Conservation (phyloP, 1,139 yeast species). For the Debaryomyces coudertii region DNA sequence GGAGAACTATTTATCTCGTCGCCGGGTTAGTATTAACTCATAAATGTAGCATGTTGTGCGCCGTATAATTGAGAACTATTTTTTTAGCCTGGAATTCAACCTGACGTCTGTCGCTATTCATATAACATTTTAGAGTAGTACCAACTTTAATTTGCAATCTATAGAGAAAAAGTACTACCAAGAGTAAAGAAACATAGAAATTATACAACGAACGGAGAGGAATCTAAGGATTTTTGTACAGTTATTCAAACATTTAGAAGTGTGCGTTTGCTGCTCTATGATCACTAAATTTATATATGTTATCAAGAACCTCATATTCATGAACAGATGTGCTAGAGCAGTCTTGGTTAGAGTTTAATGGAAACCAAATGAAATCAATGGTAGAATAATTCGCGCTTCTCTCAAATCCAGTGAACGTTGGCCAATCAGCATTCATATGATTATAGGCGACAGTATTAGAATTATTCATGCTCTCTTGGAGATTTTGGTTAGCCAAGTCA, state of each 20-base stretch:
- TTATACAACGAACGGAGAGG: background rate
- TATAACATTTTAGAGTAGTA: background rate
- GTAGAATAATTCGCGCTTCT: slow-evolving; percentile 25
- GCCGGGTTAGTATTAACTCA: too few relatives aligned
- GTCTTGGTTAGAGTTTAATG: slow-evolving; percentile 17
- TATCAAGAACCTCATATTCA: slow-evolving; percentile 41
- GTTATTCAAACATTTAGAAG: slow-evolving; percentile 16
- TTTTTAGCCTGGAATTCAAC: too few relatives aligned
- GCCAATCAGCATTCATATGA: slow-evolving; percentile 26
- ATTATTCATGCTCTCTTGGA: slow-evolving; percentile 28
- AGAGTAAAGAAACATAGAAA: background rate
- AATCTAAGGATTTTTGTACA: background rate
- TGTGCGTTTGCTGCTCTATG: slow-evolving; percentile 48
- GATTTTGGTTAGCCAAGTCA: slow-evolving; percentile 36
- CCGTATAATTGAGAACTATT: too few relatives aligned
- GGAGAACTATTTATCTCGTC: too few relatives aligned
- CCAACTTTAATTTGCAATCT: slow-evolving; percentile 4
- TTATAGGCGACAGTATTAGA: slow-evolving; percentile 25
- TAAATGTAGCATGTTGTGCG: too few relatives aligned
- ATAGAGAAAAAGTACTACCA: background rate
- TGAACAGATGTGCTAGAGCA: slow-evolving; percentile 19
- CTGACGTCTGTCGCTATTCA: too few relatives aligned
- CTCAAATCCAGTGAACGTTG: slow-evolving; percentile 47
- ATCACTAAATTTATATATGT: slow-evolving; percentile 38
- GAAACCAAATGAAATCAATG: slow-evolving; percentile 37